Base-by-base conservation (phyloP, 768 basidiomycete genomes). In the Collybia sordida region DNA sequence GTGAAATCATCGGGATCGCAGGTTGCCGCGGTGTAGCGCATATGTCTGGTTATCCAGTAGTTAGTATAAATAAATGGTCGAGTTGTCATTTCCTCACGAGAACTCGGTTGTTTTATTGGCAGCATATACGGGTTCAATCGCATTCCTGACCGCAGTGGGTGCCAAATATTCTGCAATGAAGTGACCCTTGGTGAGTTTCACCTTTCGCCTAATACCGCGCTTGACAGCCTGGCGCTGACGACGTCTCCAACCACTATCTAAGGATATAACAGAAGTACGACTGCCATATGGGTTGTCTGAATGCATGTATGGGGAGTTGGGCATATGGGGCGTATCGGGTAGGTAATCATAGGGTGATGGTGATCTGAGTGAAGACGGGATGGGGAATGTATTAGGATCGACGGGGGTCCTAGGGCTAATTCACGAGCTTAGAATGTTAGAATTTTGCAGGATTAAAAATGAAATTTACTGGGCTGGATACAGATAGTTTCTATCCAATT, bases 1-100 rank as follows among this genome's bases (percentile, higher is more conserved):
- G 72, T 71, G 63, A 95, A 95, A 55, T 94, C 91, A 63, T 96
- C 93, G 8, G 93, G 93, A 61, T 95, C 93, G 59, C 82, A 85
- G 0, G 91, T 93, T 11, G 91, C 93, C 11, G 93, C 93, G 17
- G 86, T 93, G 70, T 96, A 96, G 23, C 93, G 81, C 90, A 96
- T 92, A 67, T 96, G 93, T 36, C 85, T 88, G 53, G 1, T 1
- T 42, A 19, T 31, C 19, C 28, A 19, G n/a, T 25, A 25, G 25
- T 3, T 21, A 14, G n/a, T 37, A 31, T 7, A 3, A 2, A 18
- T 15, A 21, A 42, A 8, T 23, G 9, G 11, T 6, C 14, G 45
- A 37, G 37, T 17, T 11, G 15, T 19, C 17, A 11, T 47, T 18
- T 18, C 74, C 89, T 67, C 59, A 93, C 90, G 93, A 88, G 71